These are phyloP conservation scores for Backusella australiensis DNA, from an alignment of 192 early-diverging fungal species.

Conservation along the genomic window DNA sequence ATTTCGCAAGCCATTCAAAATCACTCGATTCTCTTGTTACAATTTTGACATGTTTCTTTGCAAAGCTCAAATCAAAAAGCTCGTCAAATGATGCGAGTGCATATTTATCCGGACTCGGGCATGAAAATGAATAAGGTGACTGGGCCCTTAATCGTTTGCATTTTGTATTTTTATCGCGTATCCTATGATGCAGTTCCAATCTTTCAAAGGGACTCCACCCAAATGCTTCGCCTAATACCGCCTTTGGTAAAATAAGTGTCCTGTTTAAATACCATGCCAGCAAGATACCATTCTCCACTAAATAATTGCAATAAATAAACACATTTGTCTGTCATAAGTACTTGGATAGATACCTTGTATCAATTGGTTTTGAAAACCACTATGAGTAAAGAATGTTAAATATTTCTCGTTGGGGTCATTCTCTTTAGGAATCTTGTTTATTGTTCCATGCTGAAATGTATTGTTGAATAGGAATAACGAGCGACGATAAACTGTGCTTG, in stretches of 20 bases:
- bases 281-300: constrained; percentile 49
- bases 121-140: constrained; percentile 8
- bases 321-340: neutral
- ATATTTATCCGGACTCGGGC: constrained; percentile 24
- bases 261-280: constrained; percentile 49
- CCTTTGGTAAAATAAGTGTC: constrained; percentile 46
- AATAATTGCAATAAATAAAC: neutral
- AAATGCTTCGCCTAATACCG: constrained; percentile 41
- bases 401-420: constrained; percentile 37
- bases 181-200: constrained; percentile 25
- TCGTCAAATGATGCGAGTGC: constrained; percentile 31
- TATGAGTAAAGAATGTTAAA: constrained; percentile 49
- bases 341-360: constrained; percentile 23
- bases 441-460: neutral
- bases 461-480: neutral
- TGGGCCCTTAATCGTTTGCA: neutral
- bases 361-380: constrained; percentile 52
- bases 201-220: constrained; percentile 29
- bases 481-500: neutral
- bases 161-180: constrained; percentile 24
- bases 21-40: constrained; percentile 20
- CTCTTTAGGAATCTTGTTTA: neutral
- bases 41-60: constrained; percentile 31
- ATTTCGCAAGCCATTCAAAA: constrained; percentile 25
- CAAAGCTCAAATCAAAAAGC: constrained; percentile 36